Evolutionary conservation across 805 yeast genomes (phyloP).

Genomic region (Yarrowia yakushimensis): DNA sequence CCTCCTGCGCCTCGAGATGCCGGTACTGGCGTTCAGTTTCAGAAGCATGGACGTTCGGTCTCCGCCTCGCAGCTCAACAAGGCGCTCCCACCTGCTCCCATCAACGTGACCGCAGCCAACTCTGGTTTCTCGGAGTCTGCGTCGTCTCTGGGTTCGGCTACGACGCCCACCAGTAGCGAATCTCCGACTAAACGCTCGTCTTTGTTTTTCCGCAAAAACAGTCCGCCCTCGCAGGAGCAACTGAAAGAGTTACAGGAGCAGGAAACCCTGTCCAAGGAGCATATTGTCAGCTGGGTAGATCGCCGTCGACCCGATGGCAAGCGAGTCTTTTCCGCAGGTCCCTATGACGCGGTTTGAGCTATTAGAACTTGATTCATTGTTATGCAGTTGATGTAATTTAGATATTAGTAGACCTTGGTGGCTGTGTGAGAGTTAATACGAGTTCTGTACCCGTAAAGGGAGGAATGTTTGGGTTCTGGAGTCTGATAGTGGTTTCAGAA

Average conservation of each 20-base stretch:
- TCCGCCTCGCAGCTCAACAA: slow-evolving; percentile 10
- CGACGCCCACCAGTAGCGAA: background rate
- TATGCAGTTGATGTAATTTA: no score
- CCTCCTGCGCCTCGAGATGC: background rate
- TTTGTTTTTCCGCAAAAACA: slow-evolving; percentile 1
- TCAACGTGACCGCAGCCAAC: background rate
- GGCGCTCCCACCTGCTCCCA: slow-evolving; percentile 4
- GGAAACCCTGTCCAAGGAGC: slow-evolving; percentile 15
- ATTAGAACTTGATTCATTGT: background rate
- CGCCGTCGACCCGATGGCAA: slow-evolving; percentile 4
- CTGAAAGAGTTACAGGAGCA: background rate
- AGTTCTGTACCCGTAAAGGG: no score
- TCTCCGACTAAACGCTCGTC: slow-evolving; percentile 11
- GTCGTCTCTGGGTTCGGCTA: background rate
- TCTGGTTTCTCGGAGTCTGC: background rate
- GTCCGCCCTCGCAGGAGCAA: background rate
- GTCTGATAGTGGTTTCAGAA: no score
- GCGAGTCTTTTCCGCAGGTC: slow-evolving; percentile 12
- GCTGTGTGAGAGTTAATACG: no score
- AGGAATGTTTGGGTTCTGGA: no score
- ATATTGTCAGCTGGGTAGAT: slow-evolving; percentile 21
- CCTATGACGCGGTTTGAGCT: background rate
- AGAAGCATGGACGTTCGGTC: background rate
- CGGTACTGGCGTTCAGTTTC: background rate
- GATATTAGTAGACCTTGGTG: no score